Evolutionary conservation across 192 early-diverging fungal species (phyloP).

Genomic region (Coemansia sp.): DNA sequence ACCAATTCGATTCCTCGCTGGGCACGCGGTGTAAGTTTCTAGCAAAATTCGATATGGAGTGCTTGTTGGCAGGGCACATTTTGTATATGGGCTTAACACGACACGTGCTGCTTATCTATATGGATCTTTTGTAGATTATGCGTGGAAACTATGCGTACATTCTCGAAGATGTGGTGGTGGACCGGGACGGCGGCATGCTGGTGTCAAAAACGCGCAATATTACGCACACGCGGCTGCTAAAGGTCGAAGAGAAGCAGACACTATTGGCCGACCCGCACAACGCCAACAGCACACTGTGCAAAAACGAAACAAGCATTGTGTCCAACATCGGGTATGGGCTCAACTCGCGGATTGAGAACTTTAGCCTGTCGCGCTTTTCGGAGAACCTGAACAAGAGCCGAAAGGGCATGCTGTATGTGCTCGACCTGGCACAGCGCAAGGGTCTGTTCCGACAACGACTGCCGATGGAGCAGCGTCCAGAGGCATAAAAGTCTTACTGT

Average conservation of each 20-base stretch:
- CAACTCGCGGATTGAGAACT: conserved; percentile 79
- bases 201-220: conserved; percentile 83
- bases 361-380: conserved; percentile 83
- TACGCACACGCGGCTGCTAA: conserved; percentile 88
- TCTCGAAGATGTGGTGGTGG: conserved; percentile 84
- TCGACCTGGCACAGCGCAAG: conserved; percentile 51
- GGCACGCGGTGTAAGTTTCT: conserved; percentile 59
- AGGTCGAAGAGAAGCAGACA: conserved; percentile 90
- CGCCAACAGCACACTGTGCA: conserved; percentile 66
- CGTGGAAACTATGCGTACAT: conserved; percentile 84
- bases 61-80: no score
- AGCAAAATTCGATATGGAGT: background rate
- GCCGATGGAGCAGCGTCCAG: conserved; percentile 14
- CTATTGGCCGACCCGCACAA: conserved; percentile 57
- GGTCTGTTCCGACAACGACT: conserved; percentile 48
- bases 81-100: background rate
- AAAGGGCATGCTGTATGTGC: conserved; percentile 55
- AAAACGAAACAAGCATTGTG: conserved; percentile 82
- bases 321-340: conserved; percentile 86
- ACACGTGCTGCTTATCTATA: no score
- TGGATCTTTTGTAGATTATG: conserved; percentile 61
- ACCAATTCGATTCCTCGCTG: conserved; percentile 84
- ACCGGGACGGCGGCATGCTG: conserved; percentile 76
- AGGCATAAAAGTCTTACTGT: conserved; percentile 6
- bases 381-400: conserved; percentile 61